Evolutionary conservation across 129 eudicot species (phyloP).

Genomic region (Lonicera japonica): DNA sequence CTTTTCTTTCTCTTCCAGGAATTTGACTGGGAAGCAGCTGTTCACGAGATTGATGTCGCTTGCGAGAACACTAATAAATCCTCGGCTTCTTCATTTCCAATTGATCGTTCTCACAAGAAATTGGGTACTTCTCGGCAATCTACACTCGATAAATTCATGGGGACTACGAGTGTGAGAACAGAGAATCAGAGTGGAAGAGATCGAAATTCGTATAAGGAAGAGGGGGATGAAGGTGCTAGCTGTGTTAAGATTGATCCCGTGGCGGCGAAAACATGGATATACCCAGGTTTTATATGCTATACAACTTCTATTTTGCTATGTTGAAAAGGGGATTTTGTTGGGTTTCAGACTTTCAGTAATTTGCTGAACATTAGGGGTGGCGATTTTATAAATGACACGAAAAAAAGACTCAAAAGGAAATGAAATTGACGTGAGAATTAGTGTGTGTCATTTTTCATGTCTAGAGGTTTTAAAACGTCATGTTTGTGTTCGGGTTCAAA

Average conservation of each 20-base stretch:
- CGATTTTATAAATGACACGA: too few relatives aligned
- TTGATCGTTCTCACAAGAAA: constrained; percentile 9
- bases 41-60: constrained; percentile 56
- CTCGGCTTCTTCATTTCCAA: constrained; percentile 1
- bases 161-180: constrained; percentile 2
- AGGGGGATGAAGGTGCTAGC: constrained; percentile 20
- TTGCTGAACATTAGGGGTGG: neutral
- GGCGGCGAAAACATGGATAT: constrained; percentile 85
- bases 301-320: neutral
- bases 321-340: neutral
- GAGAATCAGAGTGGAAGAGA: neutral
- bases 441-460: too few relatives aligned
- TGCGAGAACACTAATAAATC: constrained; percentile 21
- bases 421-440: too few relatives aligned
- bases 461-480: too few relatives aligned
- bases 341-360: neutral
- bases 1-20: constrained; percentile 24
- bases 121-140: constrained; percentile 41
- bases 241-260: constrained; percentile 52
- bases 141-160: constrained; percentile 54
- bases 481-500: too few relatives aligned
- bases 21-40: constrained; percentile 86
- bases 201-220: neutral
- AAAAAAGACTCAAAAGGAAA: too few relatives aligned
- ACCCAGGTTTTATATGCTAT: constrained; percentile 48